Evolutionary conservation across 129 eudicot genomes (phyloP), one percentile per base, ranked within the genome.

Genomic region (Dittrichia graveolens): DNA sequence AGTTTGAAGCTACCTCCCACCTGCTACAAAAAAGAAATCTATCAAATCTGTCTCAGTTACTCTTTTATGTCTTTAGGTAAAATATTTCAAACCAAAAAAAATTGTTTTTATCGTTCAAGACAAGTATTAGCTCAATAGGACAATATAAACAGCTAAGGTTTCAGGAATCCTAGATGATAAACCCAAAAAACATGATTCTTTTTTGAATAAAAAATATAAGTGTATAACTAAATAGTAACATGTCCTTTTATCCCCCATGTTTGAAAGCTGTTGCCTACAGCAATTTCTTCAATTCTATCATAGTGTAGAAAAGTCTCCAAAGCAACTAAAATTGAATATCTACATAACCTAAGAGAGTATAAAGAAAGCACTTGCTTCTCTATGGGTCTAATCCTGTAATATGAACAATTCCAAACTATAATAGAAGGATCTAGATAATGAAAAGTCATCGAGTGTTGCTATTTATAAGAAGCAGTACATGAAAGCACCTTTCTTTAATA

Each of bases 1-100:
- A 94, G 86, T 57, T 54, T 86, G 86, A 87, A 90, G 81, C 78
- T 90, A 56, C 82, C 85, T 55, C 80, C 91, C 63, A 80, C 67
- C 88, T 94, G 93, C 82, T 70, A 55, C 43, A 82, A 14, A 73
- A 46, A 34, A 55, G 71, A 31, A 55, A 83, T 31, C 8, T 44
- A 70, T 70, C 57, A 76, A 55, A 75, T 48, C 18, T n/a, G 50
- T 67, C 61, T 57, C 66, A 13, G 15, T 16, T 12, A 46, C 59
- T 56, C 56, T 16, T 45, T 3, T 48, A 64, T 9, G 31, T 15
- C 73, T 53, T 75, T 19, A 16, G 24, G 41, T 44, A 11, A 40
- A 10, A 4, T n/a, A 9, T 42, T 54, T 37, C 39, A 6, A 16
- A 45, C 45, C 8, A 43, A 43, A 10, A 42, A 38, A 5, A 42